Percentiles rank a stretch among this genome's conserved stretches.
These are phyloP conservation scores for Lactarius sp. DNA, from an alignment of 768 basidiomycete genomes.

Conservation along the genomic window DNA sequence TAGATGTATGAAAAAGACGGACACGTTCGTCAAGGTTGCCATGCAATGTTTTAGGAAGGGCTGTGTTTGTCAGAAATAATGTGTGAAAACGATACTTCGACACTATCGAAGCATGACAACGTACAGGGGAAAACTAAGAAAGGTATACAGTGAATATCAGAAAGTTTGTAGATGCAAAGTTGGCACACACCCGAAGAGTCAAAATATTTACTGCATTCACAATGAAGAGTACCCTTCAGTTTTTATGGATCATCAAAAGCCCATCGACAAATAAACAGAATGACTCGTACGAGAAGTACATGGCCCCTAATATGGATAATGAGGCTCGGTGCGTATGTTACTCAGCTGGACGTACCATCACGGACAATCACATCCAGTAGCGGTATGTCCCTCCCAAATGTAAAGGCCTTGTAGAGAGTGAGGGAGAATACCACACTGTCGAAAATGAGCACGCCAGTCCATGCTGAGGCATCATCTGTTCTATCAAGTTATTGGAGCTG, in stretches of 20 bases:
- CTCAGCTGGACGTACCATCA: slow-evolving; percentile 1
- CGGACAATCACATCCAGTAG: slow-evolving; percentile 17
- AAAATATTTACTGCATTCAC: slow-evolving; percentile 14
- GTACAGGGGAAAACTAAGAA: slow-evolving; percentile 11
- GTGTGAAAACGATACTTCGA: background rate
- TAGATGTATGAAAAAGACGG: background rate
- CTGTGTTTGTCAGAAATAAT: background rate
- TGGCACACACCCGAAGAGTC: slow-evolving; percentile 7
- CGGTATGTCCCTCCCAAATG: slow-evolving; percentile 1
- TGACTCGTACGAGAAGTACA: slow-evolving; percentile 19
- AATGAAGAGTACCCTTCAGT: slow-evolving; percentile 7
- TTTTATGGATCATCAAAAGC: background rate
- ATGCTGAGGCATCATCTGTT: slow-evolving; percentile 9
- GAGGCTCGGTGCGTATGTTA: background rate
- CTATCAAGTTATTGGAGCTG: background rate
- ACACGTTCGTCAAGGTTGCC: slow-evolving; percentile 15
- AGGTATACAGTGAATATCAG: background rate
- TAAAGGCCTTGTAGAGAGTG: slow-evolving; percentile 11
- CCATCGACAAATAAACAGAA: background rate
- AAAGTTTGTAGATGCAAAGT: background rate
- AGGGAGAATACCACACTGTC: slow-evolving; percentile 12
- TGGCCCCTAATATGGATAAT: slow-evolving; percentile 5
- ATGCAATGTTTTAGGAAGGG: background rate
- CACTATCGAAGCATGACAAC: background rate
- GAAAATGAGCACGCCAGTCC: slow-evolving; percentile 12